A percentile compares a stretch with the other conserved stretches of the same genome.
Conservation (phyloP, 108 stramenopile species). For the Conticribra weissflogii region DNA sequence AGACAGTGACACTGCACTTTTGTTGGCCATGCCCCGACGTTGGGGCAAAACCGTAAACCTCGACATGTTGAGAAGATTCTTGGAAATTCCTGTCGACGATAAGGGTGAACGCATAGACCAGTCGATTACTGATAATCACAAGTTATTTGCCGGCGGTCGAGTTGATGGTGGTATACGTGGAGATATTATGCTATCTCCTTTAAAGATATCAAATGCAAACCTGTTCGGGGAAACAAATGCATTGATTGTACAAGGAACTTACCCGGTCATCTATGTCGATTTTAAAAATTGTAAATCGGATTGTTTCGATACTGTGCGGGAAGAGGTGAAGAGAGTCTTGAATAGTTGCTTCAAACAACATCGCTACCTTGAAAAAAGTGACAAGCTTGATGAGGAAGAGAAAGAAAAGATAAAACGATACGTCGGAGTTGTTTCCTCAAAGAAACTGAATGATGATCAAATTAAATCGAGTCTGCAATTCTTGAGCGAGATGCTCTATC, state of each 20-base stretch:
- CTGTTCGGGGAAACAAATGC: not conserved
- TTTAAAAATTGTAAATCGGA: too few relatives aligned
- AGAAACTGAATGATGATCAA: too few relatives aligned
- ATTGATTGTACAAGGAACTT: slow-evolving; percentile 4
- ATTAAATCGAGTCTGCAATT: too few relatives aligned
- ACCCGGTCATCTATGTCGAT: slow-evolving; percentile 2
- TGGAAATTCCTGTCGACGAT: not conserved
- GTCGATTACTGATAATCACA: not conserved
- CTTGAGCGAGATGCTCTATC: too few relatives aligned
- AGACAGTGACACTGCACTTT: slow-evolving; percentile 5
- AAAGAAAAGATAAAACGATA: too few relatives aligned
- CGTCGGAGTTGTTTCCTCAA: too few relatives aligned
- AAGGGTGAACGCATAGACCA: not conserved
- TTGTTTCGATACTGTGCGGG: too few relatives aligned
- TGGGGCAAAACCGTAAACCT: slow-evolving; percentile 5
- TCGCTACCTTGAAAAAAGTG: too few relatives aligned
- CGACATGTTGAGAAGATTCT: slow-evolving; percentile 1
- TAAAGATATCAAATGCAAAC: slow-evolving; percentile 6
- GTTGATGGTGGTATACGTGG: not conserved
- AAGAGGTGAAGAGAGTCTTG: too few relatives aligned
- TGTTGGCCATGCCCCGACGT: slow-evolving; percentile 5
- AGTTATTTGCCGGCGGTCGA: not conserved
- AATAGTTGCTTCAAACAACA: too few relatives aligned
- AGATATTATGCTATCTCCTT: not conserved
- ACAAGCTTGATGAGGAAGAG: too few relatives aligned